Evolutionary conservation across 2,329 filamentous ascomycete species (phyloP), one percentile per base, ranked within the genome.

Genomic region (Colletotrichum abscissum): DNA sequence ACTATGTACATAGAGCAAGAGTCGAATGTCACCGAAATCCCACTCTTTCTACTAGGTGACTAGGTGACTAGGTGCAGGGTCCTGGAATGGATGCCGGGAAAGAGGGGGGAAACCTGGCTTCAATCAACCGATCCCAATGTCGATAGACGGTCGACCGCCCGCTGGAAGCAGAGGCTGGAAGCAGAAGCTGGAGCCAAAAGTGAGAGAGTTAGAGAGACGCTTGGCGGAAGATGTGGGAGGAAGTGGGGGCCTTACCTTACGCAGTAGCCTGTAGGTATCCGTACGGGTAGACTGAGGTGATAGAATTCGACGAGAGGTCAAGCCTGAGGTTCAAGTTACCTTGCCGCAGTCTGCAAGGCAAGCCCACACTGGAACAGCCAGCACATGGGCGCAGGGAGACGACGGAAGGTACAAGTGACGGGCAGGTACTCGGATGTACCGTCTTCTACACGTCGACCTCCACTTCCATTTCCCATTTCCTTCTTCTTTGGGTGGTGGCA

Each of bases 331-430:
- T 11, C 24, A 55, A 55, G 55, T 67, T 67, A 33, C 3, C 33
- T 49, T 49, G 30, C 38, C 35, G 35, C 59, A 26, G 16, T 42
- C 38, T 42, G 38, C 0, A 42, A 35, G 33, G 33, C 33, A 35
- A 35, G 33, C 35, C 54, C 42, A 22, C 22, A 24, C 42, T 64
- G 55, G 46, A 30, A 70, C 55, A 19, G 54, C 12, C 42, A 57
- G 67, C 54, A 73, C 60, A 59, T 59, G 60, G 67, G 22, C 35
- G 67, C 67, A 70, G 62, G 70, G 70, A 69, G 38, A 26, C 58
- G 42, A 49, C 16, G 33, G 30, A 62, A 60, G 66, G n/a, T 12
- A n/a, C 30, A 5, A 55, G 49, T 55, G 57, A 38, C 65, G 19
- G 38, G 12, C 6, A 35, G n/a, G 56, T 49, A 65, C 66, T 26